phyloP scores from a whole-genome alignment of 1,284 basidiomycete species.

The Puccinia hordei region DNA sequence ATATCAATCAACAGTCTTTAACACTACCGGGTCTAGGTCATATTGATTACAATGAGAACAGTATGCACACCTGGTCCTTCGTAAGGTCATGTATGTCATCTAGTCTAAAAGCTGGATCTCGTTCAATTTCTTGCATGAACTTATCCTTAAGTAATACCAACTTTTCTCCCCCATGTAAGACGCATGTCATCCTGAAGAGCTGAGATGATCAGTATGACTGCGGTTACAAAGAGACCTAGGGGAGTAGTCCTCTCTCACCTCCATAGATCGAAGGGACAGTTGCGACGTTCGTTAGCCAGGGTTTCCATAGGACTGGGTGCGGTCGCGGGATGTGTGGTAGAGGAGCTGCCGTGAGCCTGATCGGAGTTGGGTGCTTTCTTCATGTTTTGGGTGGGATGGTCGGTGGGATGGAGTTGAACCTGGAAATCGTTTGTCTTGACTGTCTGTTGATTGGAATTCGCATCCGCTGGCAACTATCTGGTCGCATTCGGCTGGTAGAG shows the following conservation, averaged over 20 bases:
- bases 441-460: background rate
- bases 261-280: constrained; percentile 60
- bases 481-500: too few species aligned
- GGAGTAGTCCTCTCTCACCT: constrained; percentile 51
- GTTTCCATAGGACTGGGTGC: constrained; percentile 58
- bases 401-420: background rate
- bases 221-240: background rate
- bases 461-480: background rate
- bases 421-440: background rate
- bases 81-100: constrained; percentile 65
- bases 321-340: background rate
- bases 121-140: constrained; percentile 59
- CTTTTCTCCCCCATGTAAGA: constrained; percentile 60
- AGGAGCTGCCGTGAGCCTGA: background rate
- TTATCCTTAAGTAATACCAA: constrained; percentile 58
- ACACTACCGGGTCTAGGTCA: background rate
- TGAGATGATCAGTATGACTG: background rate
- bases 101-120: constrained; percentile 64
- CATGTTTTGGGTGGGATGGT: background rate
- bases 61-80: constrained; percentile 64
- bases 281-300: constrained; percentile 59
- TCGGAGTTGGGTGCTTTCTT: background rate
- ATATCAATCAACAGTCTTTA: background rate
- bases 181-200: constrained; percentile 58
- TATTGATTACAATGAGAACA: constrained; percentile 55